These are phyloP conservation scores for Crepidotus variabilis DNA, from an alignment of 768 basidiomycete species.

Conservation along the genomic window DNA sequence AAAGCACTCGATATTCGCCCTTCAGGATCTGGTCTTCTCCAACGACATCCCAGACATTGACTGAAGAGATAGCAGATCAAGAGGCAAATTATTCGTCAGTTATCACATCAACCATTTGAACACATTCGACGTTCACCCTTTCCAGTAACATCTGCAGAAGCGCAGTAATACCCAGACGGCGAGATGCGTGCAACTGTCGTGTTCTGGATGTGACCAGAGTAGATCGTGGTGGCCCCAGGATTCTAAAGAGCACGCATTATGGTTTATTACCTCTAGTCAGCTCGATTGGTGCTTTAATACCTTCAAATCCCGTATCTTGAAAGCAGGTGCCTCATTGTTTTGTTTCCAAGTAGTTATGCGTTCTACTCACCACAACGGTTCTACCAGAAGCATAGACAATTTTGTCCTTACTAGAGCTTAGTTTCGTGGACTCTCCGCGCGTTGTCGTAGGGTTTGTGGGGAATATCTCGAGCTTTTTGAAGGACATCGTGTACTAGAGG, in stretches of 20 bases:
- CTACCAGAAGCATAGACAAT: slow-evolving; percentile 84
- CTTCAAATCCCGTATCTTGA: slow-evolving; percentile 79
- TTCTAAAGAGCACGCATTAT: slow-evolving; percentile 42
- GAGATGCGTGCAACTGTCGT: slow-evolving; percentile 89
- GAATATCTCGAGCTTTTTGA: slow-evolving; percentile 43
- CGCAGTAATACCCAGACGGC: slow-evolving; percentile 93
- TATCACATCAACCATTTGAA: neutral
- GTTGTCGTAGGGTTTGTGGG: slow-evolving; percentile 56
- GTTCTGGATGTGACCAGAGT: slow-evolving; percentile 78
- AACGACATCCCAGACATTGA: slow-evolving; percentile 90
- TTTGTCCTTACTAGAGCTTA: slow-evolving; percentile 60
- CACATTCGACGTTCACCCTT: slow-evolving; percentile 48
- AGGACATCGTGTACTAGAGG: slow-evolving; percentile 27
- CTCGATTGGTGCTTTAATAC: slow-evolving; percentile 31
- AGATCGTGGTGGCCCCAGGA: slow-evolving; percentile 56
- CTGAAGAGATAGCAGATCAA: slow-evolving; percentile 27
- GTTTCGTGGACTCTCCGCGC: slow-evolving; percentile 29
- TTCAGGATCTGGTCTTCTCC: slow-evolving; percentile 83
- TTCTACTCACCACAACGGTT: slow-evolving; percentile 70
- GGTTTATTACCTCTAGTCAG: neutral
- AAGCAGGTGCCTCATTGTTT: neutral
- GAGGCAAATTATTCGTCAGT: neutral
- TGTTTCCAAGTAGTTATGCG: neutral
- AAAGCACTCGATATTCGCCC: slow-evolving; percentile 72
- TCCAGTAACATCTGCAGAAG: slow-evolving; percentile 81